A percentile compares a stretch with the other conserved stretches of the same genome.
Evolutionary conservation across 805 yeast species (phyloP).

Genomic region (Lipomyces kockii): DNA sequence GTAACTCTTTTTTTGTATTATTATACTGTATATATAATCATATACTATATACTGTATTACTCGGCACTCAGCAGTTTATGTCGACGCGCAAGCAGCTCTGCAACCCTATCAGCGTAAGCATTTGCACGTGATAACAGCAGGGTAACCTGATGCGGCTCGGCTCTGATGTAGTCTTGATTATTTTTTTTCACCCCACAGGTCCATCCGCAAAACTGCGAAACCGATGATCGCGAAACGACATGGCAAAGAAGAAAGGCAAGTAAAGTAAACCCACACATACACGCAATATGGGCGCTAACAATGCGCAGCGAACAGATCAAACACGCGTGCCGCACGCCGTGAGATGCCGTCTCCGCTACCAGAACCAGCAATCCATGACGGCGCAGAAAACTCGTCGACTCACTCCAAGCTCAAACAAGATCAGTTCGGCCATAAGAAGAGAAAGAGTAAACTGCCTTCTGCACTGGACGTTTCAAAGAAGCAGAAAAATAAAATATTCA

Average conservation of each 20-base stretch:
- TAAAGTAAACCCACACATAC: no score
- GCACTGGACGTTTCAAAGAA: constrained; percentile 7
- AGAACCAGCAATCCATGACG: constrained; percentile 21
- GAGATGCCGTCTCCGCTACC: constrained; percentile 24
- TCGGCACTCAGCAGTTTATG: background rate
- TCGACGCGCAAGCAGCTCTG: background rate
- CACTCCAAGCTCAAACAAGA: background rate
- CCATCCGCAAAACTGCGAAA: no score
- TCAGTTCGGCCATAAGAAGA: constrained; percentile 5
- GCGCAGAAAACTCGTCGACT: constrained; percentile 13
- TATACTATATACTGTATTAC: no score
- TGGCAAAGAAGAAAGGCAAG: constrained; percentile 26
- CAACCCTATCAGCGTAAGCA: background rate
- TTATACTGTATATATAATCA: no score
- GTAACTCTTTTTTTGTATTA: background rate
- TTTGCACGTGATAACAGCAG: background rate
- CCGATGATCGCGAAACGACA: background rate
- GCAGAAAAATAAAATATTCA: constrained; percentile 7
- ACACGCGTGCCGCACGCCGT: constrained; percentile 32
- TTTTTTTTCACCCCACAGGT: no score
- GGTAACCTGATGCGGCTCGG: background rate
- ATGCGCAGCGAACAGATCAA: constrained; percentile 18
- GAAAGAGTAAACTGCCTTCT: background rate
- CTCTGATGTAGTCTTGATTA: background rate
- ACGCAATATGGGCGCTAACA: background rate